A percentile compares a stretch with the other conserved stretches of the same genome.
These are phyloP conservation scores for Scytalidium sp. DNA, from an alignment of 2,329 filamentous ascomycete genomes.

Conservation along the genomic window DNA sequence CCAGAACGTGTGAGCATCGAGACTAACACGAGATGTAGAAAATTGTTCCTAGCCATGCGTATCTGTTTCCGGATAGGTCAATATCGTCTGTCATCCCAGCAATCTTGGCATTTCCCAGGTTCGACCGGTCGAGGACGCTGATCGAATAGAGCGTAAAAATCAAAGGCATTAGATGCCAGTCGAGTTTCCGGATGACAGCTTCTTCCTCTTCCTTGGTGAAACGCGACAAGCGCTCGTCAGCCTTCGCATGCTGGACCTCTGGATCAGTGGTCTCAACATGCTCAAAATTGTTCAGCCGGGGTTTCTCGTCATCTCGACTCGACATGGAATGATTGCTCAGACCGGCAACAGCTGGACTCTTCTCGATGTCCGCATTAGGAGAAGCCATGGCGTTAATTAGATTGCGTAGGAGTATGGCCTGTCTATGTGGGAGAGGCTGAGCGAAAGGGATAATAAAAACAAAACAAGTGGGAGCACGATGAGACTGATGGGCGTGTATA, in stretches of 20 bases:
- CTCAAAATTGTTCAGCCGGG: constrained; percentile 1
- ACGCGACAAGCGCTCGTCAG: not conserved
- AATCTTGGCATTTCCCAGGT: constrained; percentile 48
- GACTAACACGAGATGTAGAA: constrained; percentile 27
- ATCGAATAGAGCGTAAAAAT: constrained; percentile 28
- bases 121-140: constrained; percentile 42
- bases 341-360: not conserved
- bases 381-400: not conserved
- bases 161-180: constrained; percentile 11
- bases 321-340: not conserved
- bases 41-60: constrained; percentile 28
- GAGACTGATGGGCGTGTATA: not conserved
- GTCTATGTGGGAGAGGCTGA: not conserved
- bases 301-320: constrained; percentile 2
- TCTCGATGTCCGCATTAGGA: not conserved
- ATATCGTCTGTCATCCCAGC: constrained; percentile 48
- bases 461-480: not conserved
- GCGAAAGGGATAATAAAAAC: not conserved
- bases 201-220: constrained; percentile 10
- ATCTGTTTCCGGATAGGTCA: constrained; percentile 36
- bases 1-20: not conserved
- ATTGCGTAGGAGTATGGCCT: not conserved
- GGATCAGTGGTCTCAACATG: constrained; percentile 3
- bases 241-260: not conserved
- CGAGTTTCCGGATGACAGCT: constrained; percentile 11